These are phyloP conservation scores for Teratosphaeria destructans DNA, from an alignment of 2,329 filamentous ascomycete species.

Conservation along the genomic window DNA sequence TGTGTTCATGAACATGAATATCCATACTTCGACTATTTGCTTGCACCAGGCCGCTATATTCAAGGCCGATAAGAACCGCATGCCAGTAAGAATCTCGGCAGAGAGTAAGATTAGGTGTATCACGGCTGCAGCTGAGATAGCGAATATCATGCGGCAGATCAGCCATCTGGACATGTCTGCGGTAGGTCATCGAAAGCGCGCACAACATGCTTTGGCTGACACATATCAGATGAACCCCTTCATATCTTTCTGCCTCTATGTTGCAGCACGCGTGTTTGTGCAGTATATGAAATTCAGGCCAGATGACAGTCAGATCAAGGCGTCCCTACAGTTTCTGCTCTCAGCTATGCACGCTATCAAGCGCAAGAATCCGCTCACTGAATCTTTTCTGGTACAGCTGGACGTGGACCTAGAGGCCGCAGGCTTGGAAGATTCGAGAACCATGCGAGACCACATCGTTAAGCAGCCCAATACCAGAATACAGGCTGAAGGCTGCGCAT, in stretches of 20 bases:
- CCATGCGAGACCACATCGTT: constrained; percentile 8
- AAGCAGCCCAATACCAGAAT: background rate
- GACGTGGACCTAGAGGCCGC: constrained; percentile 81
- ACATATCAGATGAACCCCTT: constrained; percentile 79
- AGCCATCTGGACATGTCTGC: constrained; percentile 76
- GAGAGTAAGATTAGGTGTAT: constrained; percentile 92
- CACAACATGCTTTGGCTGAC: constrained; percentile 3
- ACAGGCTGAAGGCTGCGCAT: background rate
- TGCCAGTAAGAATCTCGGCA: constrained; percentile 65
- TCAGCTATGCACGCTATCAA: constrained; percentile 86
- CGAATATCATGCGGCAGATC: constrained; percentile 89
- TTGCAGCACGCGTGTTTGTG: constrained; percentile 89
- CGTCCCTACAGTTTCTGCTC: constrained; percentile 82
- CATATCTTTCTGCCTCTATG: constrained; percentile 88
- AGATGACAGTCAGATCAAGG: constrained; percentile 65
- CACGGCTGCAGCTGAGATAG: constrained; percentile 85
- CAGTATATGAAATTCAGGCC: constrained; percentile 94
- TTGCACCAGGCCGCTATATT: constrained; percentile 97
- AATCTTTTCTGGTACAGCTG: constrained; percentile 87
- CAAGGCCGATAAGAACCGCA: constrained; percentile 81
- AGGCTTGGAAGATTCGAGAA: constrained; percentile 37
- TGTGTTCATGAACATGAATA: constrained; percentile 91
- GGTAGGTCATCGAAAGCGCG: constrained; percentile 44
- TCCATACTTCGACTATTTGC: constrained; percentile 92
- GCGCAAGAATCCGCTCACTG: constrained; percentile 77